Conservation (phyloP, 192 early-diverging fungal genomes). For the Umbelopsis ramanniana region DNA sequence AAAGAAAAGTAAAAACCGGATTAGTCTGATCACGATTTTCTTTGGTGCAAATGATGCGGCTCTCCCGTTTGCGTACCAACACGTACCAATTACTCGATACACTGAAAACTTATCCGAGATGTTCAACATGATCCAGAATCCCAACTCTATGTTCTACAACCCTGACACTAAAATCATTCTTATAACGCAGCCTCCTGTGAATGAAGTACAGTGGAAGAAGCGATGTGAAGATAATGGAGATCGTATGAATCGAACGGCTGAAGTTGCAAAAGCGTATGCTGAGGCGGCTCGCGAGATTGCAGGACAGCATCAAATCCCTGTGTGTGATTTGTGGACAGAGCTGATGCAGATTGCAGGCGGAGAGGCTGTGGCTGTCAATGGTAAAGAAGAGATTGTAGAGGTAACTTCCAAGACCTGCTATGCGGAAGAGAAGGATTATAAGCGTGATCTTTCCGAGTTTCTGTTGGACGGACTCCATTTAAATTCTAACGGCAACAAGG, state of each 20-base stretch:
- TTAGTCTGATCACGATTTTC: conserved; percentile 72
- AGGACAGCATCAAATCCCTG: conserved; percentile 35
- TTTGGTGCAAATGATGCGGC: conserved; percentile 86
- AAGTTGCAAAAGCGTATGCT: conserved; percentile 55
- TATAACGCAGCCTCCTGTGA: conserved; percentile 72
- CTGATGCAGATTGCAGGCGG: conserved; percentile 46
- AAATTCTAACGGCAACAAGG: conserved; percentile 55
- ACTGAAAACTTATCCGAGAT: conserved; percentile 63
- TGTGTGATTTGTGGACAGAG: conserved; percentile 43
- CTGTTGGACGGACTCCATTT: conserved; percentile 65
- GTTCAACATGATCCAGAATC: conserved; percentile 56
- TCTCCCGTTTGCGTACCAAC: conserved; percentile 49
- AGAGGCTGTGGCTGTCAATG: conserved; percentile 25
- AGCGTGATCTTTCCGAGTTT: conserved; percentile 36
- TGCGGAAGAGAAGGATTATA: neutral
- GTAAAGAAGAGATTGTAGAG: neutral
- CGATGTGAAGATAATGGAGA: conserved; percentile 35
- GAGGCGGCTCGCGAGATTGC: conserved; percentile 48
- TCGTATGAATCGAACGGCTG: conserved; percentile 41
- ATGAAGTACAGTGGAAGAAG: conserved; percentile 54
- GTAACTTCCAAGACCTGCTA: neutral
- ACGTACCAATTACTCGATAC: conserved; percentile 66
- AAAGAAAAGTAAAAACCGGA: conserved; percentile 27
- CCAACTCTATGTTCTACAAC: conserved; percentile 55
- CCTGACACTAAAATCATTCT: conserved; percentile 68